Conservation (phyloP, 2,329 filamentous ascomycete species). For the Fusarium protoensiforme region DNA sequence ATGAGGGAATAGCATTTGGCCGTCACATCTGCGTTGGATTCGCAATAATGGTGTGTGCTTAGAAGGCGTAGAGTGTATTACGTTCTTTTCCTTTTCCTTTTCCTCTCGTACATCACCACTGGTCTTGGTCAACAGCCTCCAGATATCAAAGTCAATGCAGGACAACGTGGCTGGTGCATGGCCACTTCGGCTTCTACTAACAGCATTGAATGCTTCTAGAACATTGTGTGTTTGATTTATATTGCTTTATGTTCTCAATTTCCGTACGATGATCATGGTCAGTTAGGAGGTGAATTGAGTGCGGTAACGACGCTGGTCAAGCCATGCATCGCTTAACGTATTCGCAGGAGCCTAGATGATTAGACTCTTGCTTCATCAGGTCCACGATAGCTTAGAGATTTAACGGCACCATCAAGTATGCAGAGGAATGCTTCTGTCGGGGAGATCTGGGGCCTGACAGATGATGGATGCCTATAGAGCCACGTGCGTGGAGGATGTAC, state of each 20-base stretch:
- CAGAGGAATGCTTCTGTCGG: background rate
- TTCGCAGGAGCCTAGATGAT: background rate
- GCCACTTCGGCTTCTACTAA: background rate
- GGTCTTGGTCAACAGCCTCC: background rate
- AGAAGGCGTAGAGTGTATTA: no score
- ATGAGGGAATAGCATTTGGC: background rate
- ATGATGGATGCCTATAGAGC: background rate
- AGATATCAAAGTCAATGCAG: background rate
- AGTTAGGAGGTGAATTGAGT: no score
- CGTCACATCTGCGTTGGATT: no score
- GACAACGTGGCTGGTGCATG: no score
- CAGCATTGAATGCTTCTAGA: background rate
- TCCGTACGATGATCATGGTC: no score
- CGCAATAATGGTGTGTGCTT: no score
- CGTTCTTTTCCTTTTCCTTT: background rate
- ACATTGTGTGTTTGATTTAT: background rate
- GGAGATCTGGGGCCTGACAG: background rate
- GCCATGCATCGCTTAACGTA: no score
- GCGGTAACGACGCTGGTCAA: no score
- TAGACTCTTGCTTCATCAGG: background rate
- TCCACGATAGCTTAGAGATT: background rate
- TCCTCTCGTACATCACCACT: no score
- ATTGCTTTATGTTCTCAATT: background rate
- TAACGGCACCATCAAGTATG: background rate
- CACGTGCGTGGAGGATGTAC: background rate